phyloP scores from a whole-genome alignment of 2,329 filamentous ascomycete species.

The Hymenoscyphus linearis region DNA sequence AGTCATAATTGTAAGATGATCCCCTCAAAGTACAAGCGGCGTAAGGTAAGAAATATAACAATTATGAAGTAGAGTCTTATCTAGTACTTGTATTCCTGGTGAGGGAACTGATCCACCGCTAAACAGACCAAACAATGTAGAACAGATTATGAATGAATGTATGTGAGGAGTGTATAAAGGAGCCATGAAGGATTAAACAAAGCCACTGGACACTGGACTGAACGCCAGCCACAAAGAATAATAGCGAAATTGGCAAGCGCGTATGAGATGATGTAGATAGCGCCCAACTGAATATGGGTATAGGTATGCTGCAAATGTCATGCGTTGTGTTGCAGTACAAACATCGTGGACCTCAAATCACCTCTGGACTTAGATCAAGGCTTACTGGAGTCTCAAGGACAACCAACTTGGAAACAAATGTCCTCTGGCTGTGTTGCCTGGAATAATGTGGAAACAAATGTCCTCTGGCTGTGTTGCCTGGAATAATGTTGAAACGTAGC shows the following conservation, averaged over 20 bases:
- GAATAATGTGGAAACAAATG: background rate
- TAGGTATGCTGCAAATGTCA: background rate
- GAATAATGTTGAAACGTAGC: background rate
- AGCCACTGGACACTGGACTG: background rate
- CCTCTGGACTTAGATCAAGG: background rate
- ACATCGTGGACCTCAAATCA: background rate
- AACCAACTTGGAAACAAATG: too few species aligned
- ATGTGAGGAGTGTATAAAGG: background rate
- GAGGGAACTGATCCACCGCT: background rate
- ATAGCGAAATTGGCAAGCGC: too few species aligned
- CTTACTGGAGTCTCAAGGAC: too few species aligned
- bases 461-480: background rate
- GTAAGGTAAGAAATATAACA: background rate
- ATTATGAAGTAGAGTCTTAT: too few species aligned
- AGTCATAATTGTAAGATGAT: background rate
- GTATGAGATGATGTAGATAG: too few species aligned
- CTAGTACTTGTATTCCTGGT: background rate
- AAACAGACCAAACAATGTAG: background rate
- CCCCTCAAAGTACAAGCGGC: background rate
- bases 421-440: background rate
- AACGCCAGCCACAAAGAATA: background rate
- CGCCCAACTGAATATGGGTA: too few species aligned
- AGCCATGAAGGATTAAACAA: background rate
- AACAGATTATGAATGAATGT: background rate
- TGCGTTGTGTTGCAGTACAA: background rate